phyloP scores from a whole-genome alignment of 305 asterid genomes.

The Fraxinus albicans region DNA sequence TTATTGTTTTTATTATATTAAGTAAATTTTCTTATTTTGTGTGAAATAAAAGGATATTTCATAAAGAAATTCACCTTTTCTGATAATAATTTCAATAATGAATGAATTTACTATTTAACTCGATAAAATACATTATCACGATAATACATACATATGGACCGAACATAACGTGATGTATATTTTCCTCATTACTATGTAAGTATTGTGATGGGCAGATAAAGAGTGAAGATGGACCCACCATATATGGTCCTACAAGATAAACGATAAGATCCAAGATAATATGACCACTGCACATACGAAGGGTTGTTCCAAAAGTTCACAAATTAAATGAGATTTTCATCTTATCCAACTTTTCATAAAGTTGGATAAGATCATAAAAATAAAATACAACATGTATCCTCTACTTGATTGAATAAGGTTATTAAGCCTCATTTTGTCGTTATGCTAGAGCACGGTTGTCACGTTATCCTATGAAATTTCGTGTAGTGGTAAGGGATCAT shows the following conservation, averaged over 20 bases:
- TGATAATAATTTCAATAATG: background rate
- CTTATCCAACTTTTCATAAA: background rate
- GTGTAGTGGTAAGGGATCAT: no score
- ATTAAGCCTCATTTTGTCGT: background rate
- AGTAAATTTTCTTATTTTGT: no score
- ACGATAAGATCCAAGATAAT: slow-evolving; percentile 2
- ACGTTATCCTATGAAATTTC: no score
- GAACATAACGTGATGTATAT: background rate
- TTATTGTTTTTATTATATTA: no score
- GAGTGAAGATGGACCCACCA: background rate
- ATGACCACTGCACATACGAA: background rate
- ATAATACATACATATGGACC: background rate
- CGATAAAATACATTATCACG: background rate
- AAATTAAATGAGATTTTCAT: background rate
- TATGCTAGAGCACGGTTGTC: background rate
- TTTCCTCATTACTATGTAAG: background rate
- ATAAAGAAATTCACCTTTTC: background rate
- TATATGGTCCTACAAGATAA: slow-evolving; percentile 19
- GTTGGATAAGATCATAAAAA: background rate
- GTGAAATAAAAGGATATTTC: no score
- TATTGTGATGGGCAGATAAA: background rate
- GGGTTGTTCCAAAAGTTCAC: background rate
- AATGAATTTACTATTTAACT: background rate
- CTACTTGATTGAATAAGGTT: background rate
- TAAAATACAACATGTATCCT: background rate